Conservation (phyloP, 805 yeast species). For the Yarrowia sp. region DNA sequence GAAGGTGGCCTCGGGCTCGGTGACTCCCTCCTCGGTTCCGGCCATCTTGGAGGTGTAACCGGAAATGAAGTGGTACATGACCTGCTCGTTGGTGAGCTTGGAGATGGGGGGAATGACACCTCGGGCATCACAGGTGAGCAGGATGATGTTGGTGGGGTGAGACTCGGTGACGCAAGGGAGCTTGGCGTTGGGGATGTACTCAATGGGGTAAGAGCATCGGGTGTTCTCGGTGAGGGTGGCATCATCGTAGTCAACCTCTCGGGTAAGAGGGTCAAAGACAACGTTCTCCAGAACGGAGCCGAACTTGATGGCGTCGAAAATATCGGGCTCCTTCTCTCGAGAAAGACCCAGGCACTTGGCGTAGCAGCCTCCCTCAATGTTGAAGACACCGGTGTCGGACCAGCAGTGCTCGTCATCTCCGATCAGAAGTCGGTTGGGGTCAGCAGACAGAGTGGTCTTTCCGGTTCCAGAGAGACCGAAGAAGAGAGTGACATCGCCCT, state of each 20-base stretch:
- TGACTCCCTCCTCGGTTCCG: constrained; percentile 97
- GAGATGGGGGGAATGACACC: constrained; percentile 98
- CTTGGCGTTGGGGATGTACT: constrained; percentile 92
- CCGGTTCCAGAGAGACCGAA: constrained; percentile 98
- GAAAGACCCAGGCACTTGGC: constrained; percentile 92
- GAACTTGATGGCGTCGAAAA: constrained; percentile 88
- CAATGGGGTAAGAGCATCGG: constrained; percentile 98
- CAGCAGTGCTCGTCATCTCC: constrained; percentile 99
- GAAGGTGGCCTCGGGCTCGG: constrained; percentile 97
- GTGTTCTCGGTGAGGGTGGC: constrained; percentile 91
- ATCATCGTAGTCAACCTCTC: constrained; percentile 83
- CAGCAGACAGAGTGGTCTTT: constrained; percentile 95
- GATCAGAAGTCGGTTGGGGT: constrained; percentile 86
- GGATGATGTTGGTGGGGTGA: constrained; percentile 89
- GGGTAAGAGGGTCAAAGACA: constrained; percentile 72
- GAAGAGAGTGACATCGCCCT: constrained; percentile 88
- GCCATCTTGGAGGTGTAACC: constrained; percentile 99
- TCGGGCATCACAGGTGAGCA: constrained; percentile 95
- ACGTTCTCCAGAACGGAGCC: constrained; percentile 95
- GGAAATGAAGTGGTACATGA: constrained; percentile 94
- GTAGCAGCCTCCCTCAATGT: constrained; percentile 99
- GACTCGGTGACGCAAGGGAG: constrained; percentile 87
- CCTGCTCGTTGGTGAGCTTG: constrained; percentile 88
- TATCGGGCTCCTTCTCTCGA: constrained; percentile 95
- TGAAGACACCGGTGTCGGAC: constrained; percentile 97